A percentile compares a stretch with the other conserved stretches of the same genome.
These are phyloP conservation scores for Epichloe coenophiala DNA, from an alignment of 2,329 filamentous ascomycete genomes.

Conservation along the genomic window DNA sequence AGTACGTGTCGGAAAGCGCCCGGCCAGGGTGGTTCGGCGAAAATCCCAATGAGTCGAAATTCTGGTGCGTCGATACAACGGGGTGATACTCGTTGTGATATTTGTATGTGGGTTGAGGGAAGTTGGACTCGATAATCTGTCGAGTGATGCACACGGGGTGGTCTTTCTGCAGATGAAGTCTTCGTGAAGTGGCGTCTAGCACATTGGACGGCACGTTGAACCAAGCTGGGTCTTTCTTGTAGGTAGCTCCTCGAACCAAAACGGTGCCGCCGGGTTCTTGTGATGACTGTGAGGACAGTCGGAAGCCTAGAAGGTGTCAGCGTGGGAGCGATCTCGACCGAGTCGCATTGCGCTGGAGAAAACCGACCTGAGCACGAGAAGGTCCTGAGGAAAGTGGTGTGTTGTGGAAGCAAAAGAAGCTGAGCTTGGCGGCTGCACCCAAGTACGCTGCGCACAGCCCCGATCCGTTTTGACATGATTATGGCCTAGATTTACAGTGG, in stretches of 20 bases:
- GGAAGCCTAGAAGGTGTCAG: neutral
- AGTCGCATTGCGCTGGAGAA: neutral
- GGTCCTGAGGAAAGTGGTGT: neutral
- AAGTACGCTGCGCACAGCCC: conserved; percentile 16
- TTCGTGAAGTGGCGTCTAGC: conserved; percentile 56
- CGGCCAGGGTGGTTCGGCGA: conserved; percentile 78
- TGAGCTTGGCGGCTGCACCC: conserved; percentile 11
- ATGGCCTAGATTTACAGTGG: neutral
- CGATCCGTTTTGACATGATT: conserved; percentile 14
- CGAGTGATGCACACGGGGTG: conserved; percentile 87
- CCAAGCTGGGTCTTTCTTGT: conserved; percentile 60
- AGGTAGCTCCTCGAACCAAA: conserved; percentile 46
- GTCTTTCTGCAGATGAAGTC: conserved; percentile 78
- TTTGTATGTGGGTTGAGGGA: conserved; percentile 57
- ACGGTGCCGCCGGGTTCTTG: neutral
- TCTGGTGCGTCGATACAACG: conserved; percentile 71
- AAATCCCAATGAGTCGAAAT: conserved; percentile 96
- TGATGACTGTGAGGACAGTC: neutral
- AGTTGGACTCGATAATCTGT: conserved; percentile 81
- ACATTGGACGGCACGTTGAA: conserved; percentile 75
- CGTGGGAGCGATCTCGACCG: neutral
- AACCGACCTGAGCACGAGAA: conserved; percentile 5
- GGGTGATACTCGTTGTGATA: conserved; percentile 71
- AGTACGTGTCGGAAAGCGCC: conserved; percentile 85
- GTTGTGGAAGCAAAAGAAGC: neutral